Evolutionary conservation across 352 stramenopile species (phyloP), one percentile per base, ranked within the genome.

Genomic region (Plasmopara halstedii): DNA sequence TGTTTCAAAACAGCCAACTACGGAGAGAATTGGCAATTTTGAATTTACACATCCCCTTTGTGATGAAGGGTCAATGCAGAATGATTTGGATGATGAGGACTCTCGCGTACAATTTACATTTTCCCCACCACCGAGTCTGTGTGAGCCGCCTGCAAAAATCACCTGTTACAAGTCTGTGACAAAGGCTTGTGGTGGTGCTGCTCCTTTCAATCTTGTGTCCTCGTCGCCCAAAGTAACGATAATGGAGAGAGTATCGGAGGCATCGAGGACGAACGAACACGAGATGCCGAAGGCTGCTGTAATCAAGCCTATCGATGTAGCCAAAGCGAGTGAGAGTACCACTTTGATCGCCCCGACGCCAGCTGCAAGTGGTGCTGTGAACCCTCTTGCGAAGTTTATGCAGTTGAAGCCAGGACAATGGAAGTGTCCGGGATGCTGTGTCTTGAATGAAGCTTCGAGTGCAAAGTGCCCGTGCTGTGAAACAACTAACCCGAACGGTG

Each of bases 391-490:
- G 11, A 76, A 63, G 42, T 91, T 91, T 19, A 67, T 83, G 59
- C 64, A 88, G 51, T 5, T 74, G 36, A 70, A 64, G 7, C 57
- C 70, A n/a, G 81, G 78, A 26, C 81, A 77, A 45, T 93, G 81
- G 81, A 89, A 83, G 39, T 93, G 81, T 21, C 72, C 81, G n/a
- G 77, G 59, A 34, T 93, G 81, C 51, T 63, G 70, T 25, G 81
- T 93, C 3, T 67, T 68, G 19, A 93, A 93, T 35, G 62, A 73
- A 18, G 46, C 50, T 4, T 68, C 62, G 2, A 62, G 70, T 34
- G 38, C 49, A 8, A 90, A 93, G 58, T 93, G 81, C 42, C 81
- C 81, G 13, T 93, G 81, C 50, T 93, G 80, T 27, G 80, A 92
- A 31, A 79, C 71, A 5, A 42, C 42, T 4, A 82, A 85, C 31